Evolutionary conservation across 2,329 filamentous ascomycete genomes (phyloP).

Genomic region (Madurella mycetomatis): DNA sequence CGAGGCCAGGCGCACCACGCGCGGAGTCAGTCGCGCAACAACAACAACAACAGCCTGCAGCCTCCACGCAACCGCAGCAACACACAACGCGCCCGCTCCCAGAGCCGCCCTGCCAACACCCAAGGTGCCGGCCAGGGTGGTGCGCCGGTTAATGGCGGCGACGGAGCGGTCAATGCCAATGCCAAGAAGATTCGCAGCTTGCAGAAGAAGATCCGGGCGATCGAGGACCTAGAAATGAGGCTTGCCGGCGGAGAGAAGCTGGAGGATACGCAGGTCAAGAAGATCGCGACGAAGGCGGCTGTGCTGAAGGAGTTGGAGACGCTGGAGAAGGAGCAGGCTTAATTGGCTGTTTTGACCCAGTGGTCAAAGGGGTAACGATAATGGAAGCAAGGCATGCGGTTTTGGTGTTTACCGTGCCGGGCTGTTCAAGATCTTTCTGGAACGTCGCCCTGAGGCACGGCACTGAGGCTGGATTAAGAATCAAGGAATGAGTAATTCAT

Average conservation of each 20-base stretch:
- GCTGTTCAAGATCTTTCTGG: too few species aligned
- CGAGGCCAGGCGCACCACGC: constrained; percentile 48
- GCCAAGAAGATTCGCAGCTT: constrained; percentile 94
- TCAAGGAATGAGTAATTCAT: too few species aligned
- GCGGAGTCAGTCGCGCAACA: constrained; percentile 51
- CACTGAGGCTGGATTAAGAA: too few species aligned
- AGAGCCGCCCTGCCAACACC: constrained; percentile 24
- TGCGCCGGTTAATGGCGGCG: constrained; percentile 43
- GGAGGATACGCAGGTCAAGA: constrained; percentile 97
- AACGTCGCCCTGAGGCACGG: too few species aligned
- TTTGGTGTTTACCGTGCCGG: too few species aligned
- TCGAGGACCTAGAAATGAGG: constrained; percentile 97
- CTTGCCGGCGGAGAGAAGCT: constrained; percentile 91
- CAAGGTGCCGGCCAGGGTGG: constrained; percentile 15
- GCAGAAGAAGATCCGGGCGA: constrained; percentile 95
- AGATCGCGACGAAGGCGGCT: constrained; percentile 82
- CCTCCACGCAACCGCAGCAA: constrained; percentile 46
- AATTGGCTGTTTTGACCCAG: background rate
- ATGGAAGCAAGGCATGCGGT: background rate
- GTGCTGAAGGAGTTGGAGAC: constrained; percentile 79
- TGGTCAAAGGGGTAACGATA: background rate
- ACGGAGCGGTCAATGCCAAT: constrained; percentile 56
- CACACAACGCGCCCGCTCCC: constrained; percentile 39
- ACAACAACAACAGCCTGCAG: constrained; percentile 30
- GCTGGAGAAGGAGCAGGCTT: constrained; percentile 32